These are phyloP conservation scores for Neurospora tetrasperma DNA, from an alignment of 495 filamentous ascomycete genomes.

Conservation along the genomic window DNA sequence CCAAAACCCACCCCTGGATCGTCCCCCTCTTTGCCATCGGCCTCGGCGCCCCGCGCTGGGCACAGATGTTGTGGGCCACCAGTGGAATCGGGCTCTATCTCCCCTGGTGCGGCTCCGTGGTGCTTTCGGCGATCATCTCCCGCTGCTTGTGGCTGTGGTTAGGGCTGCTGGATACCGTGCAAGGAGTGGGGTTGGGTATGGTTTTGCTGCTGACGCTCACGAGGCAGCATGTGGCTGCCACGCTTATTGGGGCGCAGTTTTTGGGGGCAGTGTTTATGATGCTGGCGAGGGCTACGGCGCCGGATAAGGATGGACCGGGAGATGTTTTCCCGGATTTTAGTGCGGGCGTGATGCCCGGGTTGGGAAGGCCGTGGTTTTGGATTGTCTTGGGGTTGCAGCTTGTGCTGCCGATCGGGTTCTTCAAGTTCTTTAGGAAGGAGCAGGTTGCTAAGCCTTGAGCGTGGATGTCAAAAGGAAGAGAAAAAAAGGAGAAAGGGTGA, in stretches of 20 bases:
- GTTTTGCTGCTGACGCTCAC: slow-evolving; percentile 50
- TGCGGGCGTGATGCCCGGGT: slow-evolving; percentile 23
- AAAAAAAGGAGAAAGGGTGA: too few relatives aligned
- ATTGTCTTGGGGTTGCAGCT: slow-evolving; percentile 48
- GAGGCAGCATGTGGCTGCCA: slow-evolving; percentile 46
- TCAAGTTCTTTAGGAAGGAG: slow-evolving; percentile 60
- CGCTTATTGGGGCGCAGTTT: slow-evolving; percentile 45
- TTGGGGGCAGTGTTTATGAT: slow-evolving; percentile 46
- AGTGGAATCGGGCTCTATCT: slow-evolving; percentile 45
- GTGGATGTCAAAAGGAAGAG: too few relatives aligned
- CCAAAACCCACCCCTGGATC: slow-evolving; percentile 49
- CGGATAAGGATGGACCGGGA: slow-evolving; percentile 44
- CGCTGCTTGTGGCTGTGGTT: slow-evolving; percentile 53
- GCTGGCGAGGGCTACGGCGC: slow-evolving; percentile 43
- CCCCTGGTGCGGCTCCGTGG: slow-evolving; percentile 42
- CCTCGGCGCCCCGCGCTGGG: slow-evolving; percentile 50
- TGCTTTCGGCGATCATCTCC: slow-evolving; percentile 38
- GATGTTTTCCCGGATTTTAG: slow-evolving; percentile 51
- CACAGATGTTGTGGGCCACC: slow-evolving; percentile 51
- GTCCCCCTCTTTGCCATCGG: slow-evolving; percentile 54
- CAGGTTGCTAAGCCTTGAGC: slow-evolving; percentile 54
- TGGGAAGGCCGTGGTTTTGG: slow-evolving; percentile 56
- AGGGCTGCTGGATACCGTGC: slow-evolving; percentile 50
- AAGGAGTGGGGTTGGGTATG: slow-evolving; percentile 51
- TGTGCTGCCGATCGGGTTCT: slow-evolving; percentile 50